A percentile compares a stretch with the other conserved stretches of the same genome.
Evolutionary conservation across 2,329 filamentous ascomycete species (phyloP).

Genomic region (Aureobasidium sp.): DNA sequence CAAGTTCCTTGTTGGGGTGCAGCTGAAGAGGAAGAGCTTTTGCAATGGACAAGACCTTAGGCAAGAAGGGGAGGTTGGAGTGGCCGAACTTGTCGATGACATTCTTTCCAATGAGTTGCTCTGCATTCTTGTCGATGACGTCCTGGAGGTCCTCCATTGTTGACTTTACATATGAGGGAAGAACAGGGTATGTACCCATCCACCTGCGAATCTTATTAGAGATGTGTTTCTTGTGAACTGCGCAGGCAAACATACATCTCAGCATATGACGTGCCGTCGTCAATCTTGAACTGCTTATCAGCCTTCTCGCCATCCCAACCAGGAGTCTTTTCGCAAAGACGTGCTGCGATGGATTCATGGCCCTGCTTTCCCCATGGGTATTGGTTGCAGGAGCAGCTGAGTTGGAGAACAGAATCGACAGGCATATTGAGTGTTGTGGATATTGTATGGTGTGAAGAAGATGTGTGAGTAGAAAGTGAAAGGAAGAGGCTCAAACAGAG

Average conservation of each 20-base stretch:
- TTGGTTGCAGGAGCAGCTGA: constrained; percentile 49
- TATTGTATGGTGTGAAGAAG: not conserved
- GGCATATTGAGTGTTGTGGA: constrained; percentile 30
- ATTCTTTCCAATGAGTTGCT: constrained; percentile 54
- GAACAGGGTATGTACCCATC: constrained; percentile 68
- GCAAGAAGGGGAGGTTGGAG: constrained; percentile 60
- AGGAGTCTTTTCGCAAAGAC: constrained; percentile 56
- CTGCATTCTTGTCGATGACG: constrained; percentile 53
- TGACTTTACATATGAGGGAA: constrained; percentile 46
- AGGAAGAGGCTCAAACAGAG: not conserved
- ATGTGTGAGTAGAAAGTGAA: not conserved
- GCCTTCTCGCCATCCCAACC: constrained; percentile 30
- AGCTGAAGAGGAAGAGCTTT: constrained; percentile 69
- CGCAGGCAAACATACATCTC: constrained; percentile 37
- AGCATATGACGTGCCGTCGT: constrained; percentile 56
- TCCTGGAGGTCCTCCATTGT: constrained; percentile 56
- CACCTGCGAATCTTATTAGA: constrained; percentile 35
- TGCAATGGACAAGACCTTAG: constrained; percentile 67
- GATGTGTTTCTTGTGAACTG: not conserved
- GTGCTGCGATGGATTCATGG: constrained; percentile 55
- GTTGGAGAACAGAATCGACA: constrained; percentile 41
- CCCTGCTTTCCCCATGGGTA: constrained; percentile 67
- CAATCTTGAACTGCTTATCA: constrained; percentile 50
- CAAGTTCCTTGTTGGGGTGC: constrained; percentile 62
- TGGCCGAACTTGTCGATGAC: constrained; percentile 53